phyloP scores from a whole-genome alignment of 176 grass and related monocot species.

The Neostapfia colusana region DNA sequence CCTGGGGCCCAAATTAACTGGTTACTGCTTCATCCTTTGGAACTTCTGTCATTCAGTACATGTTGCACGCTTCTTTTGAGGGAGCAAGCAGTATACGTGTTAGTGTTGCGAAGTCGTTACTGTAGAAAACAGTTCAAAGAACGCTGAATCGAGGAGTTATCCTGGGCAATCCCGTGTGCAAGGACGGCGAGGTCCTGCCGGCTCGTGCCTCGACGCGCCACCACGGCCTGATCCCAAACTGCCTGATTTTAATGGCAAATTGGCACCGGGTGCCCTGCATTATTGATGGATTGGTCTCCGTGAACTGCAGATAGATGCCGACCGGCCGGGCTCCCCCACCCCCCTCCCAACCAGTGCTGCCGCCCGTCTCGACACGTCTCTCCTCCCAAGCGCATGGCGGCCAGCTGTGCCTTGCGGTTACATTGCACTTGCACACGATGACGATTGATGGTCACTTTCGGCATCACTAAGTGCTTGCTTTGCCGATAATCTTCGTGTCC shows the following conservation, averaged over 20 bases:
- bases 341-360: not conserved
- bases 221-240: no score
- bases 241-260: not conserved
- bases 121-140: no score
- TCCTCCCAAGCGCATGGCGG: constrained; percentile 6
- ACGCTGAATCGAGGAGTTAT: no score
- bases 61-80: no score
- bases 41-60: no score
- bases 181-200: no score
- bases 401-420: constrained; percentile 24
- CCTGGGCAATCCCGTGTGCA: no score
- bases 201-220: no score
- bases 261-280: not conserved
- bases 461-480: constrained; percentile 32
- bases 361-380: constrained; percentile 32
- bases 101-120: no score
- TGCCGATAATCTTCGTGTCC: constrained; percentile 12
- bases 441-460: not conserved
- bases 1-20: no score
- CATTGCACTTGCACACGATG: not conserved
- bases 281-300: not conserved
- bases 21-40: not conserved
- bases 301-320: not conserved
- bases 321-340: no score
- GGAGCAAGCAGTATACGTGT: no score